Evolutionary conservation across 1,284 basidiomycete species (phyloP), one percentile per base, ranked within the genome.

Genomic region (Cryptococcus sp.): DNA sequence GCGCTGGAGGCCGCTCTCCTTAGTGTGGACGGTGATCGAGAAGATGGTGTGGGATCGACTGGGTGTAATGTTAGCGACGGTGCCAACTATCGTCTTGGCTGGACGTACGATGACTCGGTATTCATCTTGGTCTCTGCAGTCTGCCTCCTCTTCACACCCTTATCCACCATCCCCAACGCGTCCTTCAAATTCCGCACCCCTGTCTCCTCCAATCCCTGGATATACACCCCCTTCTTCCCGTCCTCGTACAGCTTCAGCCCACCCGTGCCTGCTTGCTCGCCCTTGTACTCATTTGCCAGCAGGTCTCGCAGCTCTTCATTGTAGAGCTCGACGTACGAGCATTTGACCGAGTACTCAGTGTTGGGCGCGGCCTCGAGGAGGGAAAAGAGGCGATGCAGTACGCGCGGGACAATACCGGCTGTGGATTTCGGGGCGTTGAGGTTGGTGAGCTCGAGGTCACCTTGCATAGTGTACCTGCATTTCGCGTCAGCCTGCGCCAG

Each of bases 221-320:
- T 94, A 58, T 91, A 83, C 15, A 97, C 89, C 8, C 93, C 93
- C 75, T 91, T 92, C 69, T 82, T 86, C 0, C 84, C 80, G 70
- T 98, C 96, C 59, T 98, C 95, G 71, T 91, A 98, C 55, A 98
- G 90, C 77, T 91, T 94, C 52, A 97, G 81, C 7, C 84, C 83
- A 1, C 67, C 71, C 24, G 49, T 42, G 4, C 59, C 52, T 18
- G 58, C 38, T 4, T 60, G 50, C 4, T 21, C 87, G 84, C 28
- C 85, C 80, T 37, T 85, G 74, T 63, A 89, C 79, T 94, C 88
- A 61, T 80, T 80, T 2, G 88, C 84, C 36, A 96, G 84, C 35
- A 98, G 82, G 72, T 98, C 94, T 33, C 94, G 88, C n/a, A 98
- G 83, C 73, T 98, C 95, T 78, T 99, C 96, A 72, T 99, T 99